Conservation (phyloP, 352 stramenopile genomes). For the Pythium myriotylum region DNA sequence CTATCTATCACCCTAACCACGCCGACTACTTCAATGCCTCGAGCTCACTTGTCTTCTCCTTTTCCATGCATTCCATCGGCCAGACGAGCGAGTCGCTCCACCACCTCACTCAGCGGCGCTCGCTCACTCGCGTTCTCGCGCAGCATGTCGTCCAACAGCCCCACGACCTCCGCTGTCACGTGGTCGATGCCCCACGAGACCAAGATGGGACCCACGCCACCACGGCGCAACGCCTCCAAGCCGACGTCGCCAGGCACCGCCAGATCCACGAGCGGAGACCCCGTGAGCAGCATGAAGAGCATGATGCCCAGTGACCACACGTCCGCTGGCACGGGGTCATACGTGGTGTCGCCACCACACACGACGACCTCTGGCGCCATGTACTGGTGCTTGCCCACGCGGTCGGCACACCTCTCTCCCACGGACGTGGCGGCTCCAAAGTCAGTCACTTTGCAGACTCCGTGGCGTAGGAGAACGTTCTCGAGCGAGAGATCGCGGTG, state of each 20-base stretch:
- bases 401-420: background rate
- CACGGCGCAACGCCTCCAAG: conserved; percentile 33
- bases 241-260: conserved; percentile 30
- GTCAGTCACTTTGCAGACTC: conserved; percentile 52
- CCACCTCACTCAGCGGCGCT: no score
- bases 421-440: conserved; percentile 45
- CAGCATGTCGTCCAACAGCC: no score
- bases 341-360: background rate
- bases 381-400: conserved; percentile 31
- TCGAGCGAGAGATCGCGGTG: conserved; percentile 44
- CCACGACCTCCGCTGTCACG: background rate
- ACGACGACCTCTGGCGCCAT: conserved; percentile 38
- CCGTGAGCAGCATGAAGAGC: conserved; percentile 26
- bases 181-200: conserved; percentile 44
- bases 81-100: no score
- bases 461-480: conserved; percentile 47
- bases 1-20: no score
- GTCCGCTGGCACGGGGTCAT: conserved; percentile 16
- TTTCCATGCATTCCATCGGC: no score
- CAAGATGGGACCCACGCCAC: conserved; percentile 43
- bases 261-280: conserved; percentile 26
- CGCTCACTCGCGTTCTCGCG: no score
- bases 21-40: no score
- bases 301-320: conserved; percentile 22
- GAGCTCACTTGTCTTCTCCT: no score